Evolutionary conservation across 352 stramenopile species (phyloP).

Genomic region (Aphanomyces invadans): DNA sequence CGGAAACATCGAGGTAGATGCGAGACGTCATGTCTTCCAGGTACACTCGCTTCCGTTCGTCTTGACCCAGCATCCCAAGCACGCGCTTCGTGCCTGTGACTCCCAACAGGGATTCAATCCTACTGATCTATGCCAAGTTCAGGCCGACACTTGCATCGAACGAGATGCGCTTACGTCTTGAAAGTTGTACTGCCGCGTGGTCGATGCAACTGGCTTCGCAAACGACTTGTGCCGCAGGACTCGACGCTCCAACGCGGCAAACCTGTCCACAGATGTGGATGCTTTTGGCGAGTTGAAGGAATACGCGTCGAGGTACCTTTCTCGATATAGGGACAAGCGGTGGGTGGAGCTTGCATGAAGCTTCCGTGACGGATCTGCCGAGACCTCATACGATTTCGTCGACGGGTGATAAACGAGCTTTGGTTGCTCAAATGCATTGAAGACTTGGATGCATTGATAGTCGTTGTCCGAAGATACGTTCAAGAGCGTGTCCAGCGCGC

Average conservation of each 20-base stretch:
- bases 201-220: conserved; percentile 35
- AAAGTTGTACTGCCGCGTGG: not conserved
- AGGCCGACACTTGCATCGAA: not conserved
- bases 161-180: not conserved
- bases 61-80: conserved; percentile 78
- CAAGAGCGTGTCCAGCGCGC: conserved; percentile 70
- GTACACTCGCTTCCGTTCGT: conserved; percentile 70
- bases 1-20: conserved; percentile 66
- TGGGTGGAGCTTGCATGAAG: conserved; percentile 54
- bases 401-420: conserved; percentile 50
- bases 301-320: too few species aligned
- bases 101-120: conserved; percentile 79
- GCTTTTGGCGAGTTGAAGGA: too few species aligned
- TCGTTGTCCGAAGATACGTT: conserved; percentile 73
- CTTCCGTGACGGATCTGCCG: conserved; percentile 38
- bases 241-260: conserved; percentile 57
- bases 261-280: too few species aligned
- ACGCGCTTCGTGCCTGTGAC: conserved; percentile 66
- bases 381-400: conserved; percentile 71
- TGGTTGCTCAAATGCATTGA: conserved; percentile 68
- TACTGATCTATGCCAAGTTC: conserved; percentile 42
- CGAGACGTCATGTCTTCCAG: conserved; percentile 76
- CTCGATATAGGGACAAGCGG: conserved; percentile 54
- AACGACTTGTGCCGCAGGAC: conserved; percentile 82
- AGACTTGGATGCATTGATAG: conserved; percentile 76